Conservation (phyloP, 495 filamentous ascomycete genomes). For the Lepraria neglecta region DNA sequence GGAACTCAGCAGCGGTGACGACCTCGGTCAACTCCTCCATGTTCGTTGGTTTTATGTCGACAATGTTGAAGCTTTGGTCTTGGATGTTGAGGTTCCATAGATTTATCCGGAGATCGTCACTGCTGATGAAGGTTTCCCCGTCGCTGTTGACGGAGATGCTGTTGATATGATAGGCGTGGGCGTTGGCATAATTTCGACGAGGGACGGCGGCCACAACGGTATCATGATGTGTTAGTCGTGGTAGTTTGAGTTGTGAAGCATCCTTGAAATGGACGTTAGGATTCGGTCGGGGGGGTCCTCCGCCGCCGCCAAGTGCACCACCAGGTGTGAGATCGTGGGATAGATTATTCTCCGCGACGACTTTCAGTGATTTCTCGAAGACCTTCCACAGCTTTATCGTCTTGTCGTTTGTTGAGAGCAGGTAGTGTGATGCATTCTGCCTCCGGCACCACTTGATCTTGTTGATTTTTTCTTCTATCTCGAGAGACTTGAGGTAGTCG, state of each 20-base stretch:
- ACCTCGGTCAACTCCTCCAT: slow-evolving; percentile 99
- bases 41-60: slow-evolving; percentile 98
- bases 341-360: slow-evolving; percentile 97
- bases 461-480: slow-evolving; percentile 99
- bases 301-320: slow-evolving; percentile 64
- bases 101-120: slow-evolving; percentile 95
- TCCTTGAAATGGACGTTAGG: slow-evolving; percentile 70
- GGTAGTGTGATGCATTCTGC: slow-evolving; percentile 96
- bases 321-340: slow-evolving; percentile 87
- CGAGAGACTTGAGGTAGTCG: slow-evolving; percentile 96
- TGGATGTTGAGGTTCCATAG: slow-evolving; percentile 99
- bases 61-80: slow-evolving; percentile 99
- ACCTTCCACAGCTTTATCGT: slow-evolving; percentile 99
- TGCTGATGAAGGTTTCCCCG: slow-evolving; percentile 98
- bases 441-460: slow-evolving; percentile 99
- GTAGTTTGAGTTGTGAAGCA: slow-evolving; percentile 79
- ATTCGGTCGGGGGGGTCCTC: slow-evolving; percentile 59
- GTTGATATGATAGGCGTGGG: slow-evolving; percentile 99
- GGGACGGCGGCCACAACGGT: slow-evolving; percentile 97
- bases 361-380: slow-evolving; percentile 97
- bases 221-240: slow-evolving; percentile 93
- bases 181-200: slow-evolving; percentile 92
- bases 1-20: slow-evolving; percentile 96
- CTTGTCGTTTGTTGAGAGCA: slow-evolving; percentile 98
- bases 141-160: slow-evolving; percentile 99